phyloP scores from a whole-genome alignment of 2,329 filamentous ascomycete genomes.

The Triangularia verruculosa region DNA sequence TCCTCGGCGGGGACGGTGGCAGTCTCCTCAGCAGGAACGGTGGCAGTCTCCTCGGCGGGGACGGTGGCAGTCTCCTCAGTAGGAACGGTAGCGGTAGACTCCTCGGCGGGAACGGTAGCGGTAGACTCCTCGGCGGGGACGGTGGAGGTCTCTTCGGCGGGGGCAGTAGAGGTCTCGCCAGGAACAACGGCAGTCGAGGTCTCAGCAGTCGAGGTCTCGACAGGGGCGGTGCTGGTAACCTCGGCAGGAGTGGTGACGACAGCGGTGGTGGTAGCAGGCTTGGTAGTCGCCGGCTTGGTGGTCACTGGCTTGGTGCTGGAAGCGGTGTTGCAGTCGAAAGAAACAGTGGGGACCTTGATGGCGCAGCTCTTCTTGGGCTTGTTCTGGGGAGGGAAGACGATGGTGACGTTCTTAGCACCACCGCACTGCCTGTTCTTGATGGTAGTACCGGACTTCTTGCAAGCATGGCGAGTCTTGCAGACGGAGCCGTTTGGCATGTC shows the following conservation, averaged over 20 bases:
- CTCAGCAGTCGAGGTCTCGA: conserved; percentile 21
- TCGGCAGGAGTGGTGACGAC: conserved; percentile 15
- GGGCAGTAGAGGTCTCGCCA: conserved; percentile 15
- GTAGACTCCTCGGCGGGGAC: conserved; percentile 2
- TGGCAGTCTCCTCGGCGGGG: conserved; percentile 4
- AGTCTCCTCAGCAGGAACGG: neutral
- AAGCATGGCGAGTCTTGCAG: conserved; percentile 75
- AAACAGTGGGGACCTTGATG: conserved; percentile 70
- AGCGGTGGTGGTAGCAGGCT: conserved; percentile 6
- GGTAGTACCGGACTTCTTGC: conserved; percentile 63
- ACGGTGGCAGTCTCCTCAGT: conserved; percentile 18
- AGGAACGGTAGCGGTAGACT: conserved; percentile 1
- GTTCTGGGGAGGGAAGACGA: conserved; percentile 62
- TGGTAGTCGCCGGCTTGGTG: conserved; percentile 21
- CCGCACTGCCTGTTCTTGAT: conserved; percentile 87
- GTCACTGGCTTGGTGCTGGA: conserved; percentile 33
- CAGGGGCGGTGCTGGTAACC: conserved; percentile 19
- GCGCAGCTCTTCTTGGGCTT: conserved; percentile 60
- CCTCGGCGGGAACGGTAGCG: conserved; percentile 9
- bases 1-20: conserved; percentile 9
- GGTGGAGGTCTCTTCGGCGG: conserved; percentile 4
- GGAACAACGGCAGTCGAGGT: conserved; percentile 18
- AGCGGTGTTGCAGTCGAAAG: conserved; percentile 64
- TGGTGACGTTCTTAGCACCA: conserved; percentile 78
- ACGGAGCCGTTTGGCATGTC: conserved; percentile 75